A percentile compares a stretch with the other conserved stretches of the same genome.
These are phyloP conservation scores for Colletotrichum orchidophilum DNA, from an alignment of 2,329 filamentous ascomycete genomes.

Conservation along the genomic window DNA sequence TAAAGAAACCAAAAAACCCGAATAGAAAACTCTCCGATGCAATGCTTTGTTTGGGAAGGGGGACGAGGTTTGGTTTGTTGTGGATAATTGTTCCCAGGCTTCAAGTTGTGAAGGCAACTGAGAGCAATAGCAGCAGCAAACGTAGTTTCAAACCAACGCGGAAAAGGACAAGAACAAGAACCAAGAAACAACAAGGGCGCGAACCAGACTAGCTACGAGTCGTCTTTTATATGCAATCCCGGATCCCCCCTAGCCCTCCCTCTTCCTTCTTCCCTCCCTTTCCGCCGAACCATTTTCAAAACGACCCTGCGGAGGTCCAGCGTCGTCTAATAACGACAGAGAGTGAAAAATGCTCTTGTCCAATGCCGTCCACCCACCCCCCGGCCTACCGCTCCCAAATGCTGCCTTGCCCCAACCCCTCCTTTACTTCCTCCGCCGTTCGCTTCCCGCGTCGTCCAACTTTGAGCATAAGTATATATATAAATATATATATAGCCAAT, in stretches of 20 bases:
- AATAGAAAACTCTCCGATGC: not conserved
- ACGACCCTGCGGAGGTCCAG: not conserved
- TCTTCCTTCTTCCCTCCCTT: not conserved
- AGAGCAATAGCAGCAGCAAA: not conserved
- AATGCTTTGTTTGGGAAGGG: not conserved
- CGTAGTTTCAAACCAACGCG: not conserved
- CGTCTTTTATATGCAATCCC: constrained; percentile 14
- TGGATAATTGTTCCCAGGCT: not conserved
- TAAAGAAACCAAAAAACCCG: not conserved
- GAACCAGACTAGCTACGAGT: constrained; percentile 10
- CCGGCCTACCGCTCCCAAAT: not conserved
- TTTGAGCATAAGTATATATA: not conserved
- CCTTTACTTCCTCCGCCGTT: not conserved
- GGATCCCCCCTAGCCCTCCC: no score
- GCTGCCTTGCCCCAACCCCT: not conserved
- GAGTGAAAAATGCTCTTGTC: not conserved
- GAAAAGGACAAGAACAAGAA: not conserved
- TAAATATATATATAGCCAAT: no score
- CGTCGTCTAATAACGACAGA: not conserved
- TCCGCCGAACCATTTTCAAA: not conserved
- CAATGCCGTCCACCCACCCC: not conserved
- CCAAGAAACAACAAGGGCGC: not conserved
- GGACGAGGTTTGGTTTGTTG: no score
- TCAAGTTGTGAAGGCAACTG: no score
- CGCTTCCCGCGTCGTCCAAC: not conserved